A percentile compares a stretch with the other conserved stretches of the same genome.
phyloP scores from a whole-genome alignment of 805 yeast species.

The Candida ulmi region DNA sequence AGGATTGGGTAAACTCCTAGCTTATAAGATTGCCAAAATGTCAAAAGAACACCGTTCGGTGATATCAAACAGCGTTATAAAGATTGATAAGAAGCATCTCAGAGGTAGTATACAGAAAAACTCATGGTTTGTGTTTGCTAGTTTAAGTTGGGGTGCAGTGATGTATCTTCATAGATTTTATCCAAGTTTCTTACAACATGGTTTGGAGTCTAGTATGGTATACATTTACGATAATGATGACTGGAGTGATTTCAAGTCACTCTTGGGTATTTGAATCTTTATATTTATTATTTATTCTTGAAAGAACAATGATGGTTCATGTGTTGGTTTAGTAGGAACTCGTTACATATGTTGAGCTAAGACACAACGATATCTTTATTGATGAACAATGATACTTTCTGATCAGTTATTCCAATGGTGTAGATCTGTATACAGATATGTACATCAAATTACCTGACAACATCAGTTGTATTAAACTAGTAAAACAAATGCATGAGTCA shows the following conservation, averaged over 20 bases:
- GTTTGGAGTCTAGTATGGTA: conserved; percentile 63
- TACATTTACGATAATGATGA: conserved; percentile 60
- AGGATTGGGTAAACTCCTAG: conserved; percentile 41
- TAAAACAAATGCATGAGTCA: too few species aligned
- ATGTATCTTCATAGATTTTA: conserved; percentile 65
- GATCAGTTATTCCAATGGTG: too few species aligned
- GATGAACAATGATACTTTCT: too few species aligned
- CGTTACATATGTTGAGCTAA: too few species aligned
- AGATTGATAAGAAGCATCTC: conserved; percentile 8
- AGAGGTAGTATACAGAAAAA: conserved; percentile 22
- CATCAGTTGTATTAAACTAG: too few species aligned
- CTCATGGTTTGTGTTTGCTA: conserved; percentile 58
- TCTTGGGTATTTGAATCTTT: conserved; percentile 28
- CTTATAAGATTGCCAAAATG: conserved; percentile 13
- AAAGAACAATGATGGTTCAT: too few species aligned
- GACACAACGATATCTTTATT: too few species aligned
- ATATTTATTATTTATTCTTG: too few species aligned
- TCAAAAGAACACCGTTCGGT: conserved; percentile 3
- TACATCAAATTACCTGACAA: too few species aligned
- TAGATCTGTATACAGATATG: too few species aligned
- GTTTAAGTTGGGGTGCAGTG: conserved; percentile 65
- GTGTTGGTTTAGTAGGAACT: too few species aligned
- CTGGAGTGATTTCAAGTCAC: conserved; percentile 43
- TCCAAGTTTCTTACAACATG: conserved; percentile 55
- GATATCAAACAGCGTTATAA: conserved; percentile 1